phyloP scores from a whole-genome alignment of 2,329 filamentous ascomycete genomes.

The Phaeomoniella chlamydospora region DNA sequence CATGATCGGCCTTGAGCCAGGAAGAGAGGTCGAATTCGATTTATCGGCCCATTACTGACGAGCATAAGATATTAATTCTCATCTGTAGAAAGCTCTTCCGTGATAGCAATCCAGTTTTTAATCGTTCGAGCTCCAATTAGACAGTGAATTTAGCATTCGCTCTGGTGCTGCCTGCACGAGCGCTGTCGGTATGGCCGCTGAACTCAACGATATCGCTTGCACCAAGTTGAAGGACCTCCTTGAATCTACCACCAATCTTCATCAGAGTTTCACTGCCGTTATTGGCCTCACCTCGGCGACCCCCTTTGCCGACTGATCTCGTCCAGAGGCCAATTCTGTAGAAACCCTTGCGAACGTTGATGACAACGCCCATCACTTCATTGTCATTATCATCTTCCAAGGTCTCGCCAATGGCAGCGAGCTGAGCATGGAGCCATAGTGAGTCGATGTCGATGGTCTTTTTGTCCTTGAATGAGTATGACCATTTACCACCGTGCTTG shows the following conservation, averaged over 20 bases:
- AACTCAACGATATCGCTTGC: conserved; percentile 74
- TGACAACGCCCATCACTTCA: conserved; percentile 97
- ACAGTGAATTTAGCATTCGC: conserved; percentile 89
- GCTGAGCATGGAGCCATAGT: conserved; percentile 93
- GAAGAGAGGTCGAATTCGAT: too few relatives aligned
- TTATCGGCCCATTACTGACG: too few relatives aligned
- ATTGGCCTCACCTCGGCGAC: conserved; percentile 59
- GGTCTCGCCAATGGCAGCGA: conserved; percentile 92
- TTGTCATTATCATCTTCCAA: conserved; percentile 86
- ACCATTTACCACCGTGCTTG: conserved; percentile 99
- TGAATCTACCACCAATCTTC: conserved; percentile 80
- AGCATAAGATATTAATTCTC: too few relatives aligned
- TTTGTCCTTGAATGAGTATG: conserved; percentile 96
- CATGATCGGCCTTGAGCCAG: too few relatives aligned
- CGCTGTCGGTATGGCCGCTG: conserved; percentile 88
- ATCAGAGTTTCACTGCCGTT: conserved; percentile 77
- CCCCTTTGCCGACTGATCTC: conserved; percentile 75
- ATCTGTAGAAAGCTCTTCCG: too few relatives aligned
- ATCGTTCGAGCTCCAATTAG: too few relatives aligned
- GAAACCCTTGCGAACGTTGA: conserved; percentile 97
- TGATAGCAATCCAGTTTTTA: too few relatives aligned
- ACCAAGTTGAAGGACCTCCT: conserved; percentile 74
- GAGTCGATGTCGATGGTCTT: conserved; percentile 81
- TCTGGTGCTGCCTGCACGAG: conserved; percentile 81
- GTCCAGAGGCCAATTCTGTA: conserved; percentile 98